Percentiles rank a stretch among this genome's conserved stretches.
Evolutionary conservation across 1,284 basidiomycete species (phyloP).

Genomic region (Polyporus tsugae): DNA sequence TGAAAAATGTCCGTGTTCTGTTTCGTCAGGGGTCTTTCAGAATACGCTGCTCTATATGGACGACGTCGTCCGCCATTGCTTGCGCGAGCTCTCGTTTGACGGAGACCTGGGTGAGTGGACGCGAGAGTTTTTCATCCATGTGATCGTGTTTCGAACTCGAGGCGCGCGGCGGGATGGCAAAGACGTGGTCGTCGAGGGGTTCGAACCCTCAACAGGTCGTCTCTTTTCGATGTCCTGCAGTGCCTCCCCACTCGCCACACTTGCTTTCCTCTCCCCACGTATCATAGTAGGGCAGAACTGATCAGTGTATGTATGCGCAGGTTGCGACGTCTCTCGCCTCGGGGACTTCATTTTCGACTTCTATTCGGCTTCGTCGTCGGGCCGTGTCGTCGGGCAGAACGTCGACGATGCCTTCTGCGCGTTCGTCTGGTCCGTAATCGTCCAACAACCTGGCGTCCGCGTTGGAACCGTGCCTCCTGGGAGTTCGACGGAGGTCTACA

Average conservation of each 20-base stretch:
- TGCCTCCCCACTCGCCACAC: background rate
- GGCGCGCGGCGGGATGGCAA: conserved; percentile 16
- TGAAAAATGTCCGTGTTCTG: background rate
- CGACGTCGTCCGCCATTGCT: conserved; percentile 76
- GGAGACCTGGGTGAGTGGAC: conserved; percentile 76
- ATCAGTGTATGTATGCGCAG: conserved; percentile 46
- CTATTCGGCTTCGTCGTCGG: conserved; percentile 47
- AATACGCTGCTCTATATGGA: conserved; percentile 61
- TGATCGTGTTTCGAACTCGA: conserved; percentile 20
- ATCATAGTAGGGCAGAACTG: conserved; percentile 16
- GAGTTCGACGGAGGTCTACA: conserved; percentile 69
- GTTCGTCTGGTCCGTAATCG: conserved; percentile 83
- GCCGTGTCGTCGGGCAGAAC: conserved; percentile 53
- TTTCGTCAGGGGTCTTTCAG: background rate
- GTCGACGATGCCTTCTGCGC: conserved; percentile 80
- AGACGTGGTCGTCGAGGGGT: conserved; percentile 40
- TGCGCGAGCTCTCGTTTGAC: conserved; percentile 82
- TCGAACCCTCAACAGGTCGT: conserved; percentile 42
- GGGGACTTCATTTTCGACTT: conserved; percentile 73
- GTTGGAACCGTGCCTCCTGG: conserved; percentile 72
- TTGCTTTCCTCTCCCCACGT: background rate
- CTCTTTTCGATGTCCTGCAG: conserved; percentile 8
- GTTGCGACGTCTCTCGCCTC: conserved; percentile 75
- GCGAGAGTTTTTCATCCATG: conserved; percentile 26
- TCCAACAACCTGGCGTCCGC: conserved; percentile 73